Percentiles rank a stretch among this genome's conserved stretches.
Conservation (phyloP, 2,329 filamentous ascomycete genomes). For the Cryphonectria carpinicola region DNA sequence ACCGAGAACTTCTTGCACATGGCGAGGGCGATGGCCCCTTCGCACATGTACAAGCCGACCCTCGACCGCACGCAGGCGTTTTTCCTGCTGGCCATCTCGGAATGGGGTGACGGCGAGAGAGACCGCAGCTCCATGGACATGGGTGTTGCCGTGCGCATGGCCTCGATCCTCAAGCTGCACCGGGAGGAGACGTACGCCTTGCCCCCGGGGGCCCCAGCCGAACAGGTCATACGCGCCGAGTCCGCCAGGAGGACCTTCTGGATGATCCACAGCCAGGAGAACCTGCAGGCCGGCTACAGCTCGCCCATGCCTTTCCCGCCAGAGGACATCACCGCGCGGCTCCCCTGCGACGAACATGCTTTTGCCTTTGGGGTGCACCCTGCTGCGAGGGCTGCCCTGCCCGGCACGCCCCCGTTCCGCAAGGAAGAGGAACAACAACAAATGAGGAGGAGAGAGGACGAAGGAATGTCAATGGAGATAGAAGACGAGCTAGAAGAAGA, state of each 20-base stretch:
- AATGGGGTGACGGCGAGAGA: constrained; percentile 41
- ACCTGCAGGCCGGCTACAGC: constrained; percentile 42
- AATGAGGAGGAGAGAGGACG: background rate
- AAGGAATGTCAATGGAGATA: too few relatives aligned
- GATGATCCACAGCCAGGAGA: constrained; percentile 44
- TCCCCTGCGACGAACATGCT: constrained; percentile 43
- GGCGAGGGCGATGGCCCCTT: constrained; percentile 33
- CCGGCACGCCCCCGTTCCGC: constrained; percentile 38
- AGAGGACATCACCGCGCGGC: constrained; percentile 41
- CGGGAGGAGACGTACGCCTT: constrained; percentile 43
- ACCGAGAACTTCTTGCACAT: constrained; percentile 37
- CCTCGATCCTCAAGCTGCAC: constrained; percentile 41
- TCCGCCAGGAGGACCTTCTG: constrained; percentile 43
- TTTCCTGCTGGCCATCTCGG: constrained; percentile 39
- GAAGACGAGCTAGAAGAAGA: too few relatives aligned
- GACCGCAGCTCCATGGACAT: constrained; percentile 41
- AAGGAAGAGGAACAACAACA: background rate
- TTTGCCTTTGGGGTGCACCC: constrained; percentile 42
- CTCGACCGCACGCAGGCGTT: constrained; percentile 39
- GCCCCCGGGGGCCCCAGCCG: constrained; percentile 31
- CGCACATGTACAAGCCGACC: constrained; percentile 37
- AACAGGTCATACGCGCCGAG: constrained; percentile 40
- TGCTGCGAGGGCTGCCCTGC: constrained; percentile 37
- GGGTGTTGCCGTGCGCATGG: constrained; percentile 44
- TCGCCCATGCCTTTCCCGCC: constrained; percentile 40